Percentiles rank a stretch among this genome's conserved stretches.
These are phyloP conservation scores for Fusarium sp. DNA, from an alignment of 2,329 filamentous ascomycete species.

Conservation along the genomic window DNA sequence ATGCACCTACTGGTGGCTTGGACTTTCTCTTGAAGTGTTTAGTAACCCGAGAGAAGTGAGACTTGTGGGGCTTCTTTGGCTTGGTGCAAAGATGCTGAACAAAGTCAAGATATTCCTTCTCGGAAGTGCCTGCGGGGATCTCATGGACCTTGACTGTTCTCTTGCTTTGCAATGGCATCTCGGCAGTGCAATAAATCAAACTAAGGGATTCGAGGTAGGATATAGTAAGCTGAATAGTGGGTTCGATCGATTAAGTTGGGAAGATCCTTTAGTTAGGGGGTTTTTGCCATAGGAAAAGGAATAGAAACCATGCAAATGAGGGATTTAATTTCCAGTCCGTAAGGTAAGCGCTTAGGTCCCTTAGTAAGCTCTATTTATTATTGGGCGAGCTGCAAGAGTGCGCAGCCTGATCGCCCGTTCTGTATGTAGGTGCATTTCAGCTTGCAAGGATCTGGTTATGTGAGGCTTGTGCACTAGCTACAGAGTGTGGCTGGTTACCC, in stretches of 20 bases:
- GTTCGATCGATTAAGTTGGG: too few relatives aligned
- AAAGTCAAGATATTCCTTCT: neutral
- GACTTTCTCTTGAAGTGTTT: accelerated
- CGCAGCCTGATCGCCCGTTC: neutral
- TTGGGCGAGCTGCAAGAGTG: neutral
- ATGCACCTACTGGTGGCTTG: accelerated
- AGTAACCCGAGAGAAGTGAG: accelerated
- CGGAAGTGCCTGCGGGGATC: neutral
- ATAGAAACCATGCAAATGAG: neutral
- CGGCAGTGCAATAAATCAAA: accelerated
- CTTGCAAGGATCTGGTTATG: neutral
- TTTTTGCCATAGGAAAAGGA: neutral
- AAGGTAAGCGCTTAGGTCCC: accelerated
- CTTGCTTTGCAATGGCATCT: neutral
- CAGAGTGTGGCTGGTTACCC: neutral
- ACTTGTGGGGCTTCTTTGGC: accelerated
- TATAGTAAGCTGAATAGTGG: neutral
- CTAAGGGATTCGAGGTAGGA: neutral
- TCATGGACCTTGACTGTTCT: neutral
- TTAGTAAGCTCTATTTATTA: neutral
- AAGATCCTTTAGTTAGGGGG: accelerated
- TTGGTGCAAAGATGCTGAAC: neutral
- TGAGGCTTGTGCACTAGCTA: neutral
- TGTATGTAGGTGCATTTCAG: neutral
- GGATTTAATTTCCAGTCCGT: neutral